Conservation (phyloP, 2,329 filamentous ascomycete genomes). For the Talaromyces sp. region DNA sequence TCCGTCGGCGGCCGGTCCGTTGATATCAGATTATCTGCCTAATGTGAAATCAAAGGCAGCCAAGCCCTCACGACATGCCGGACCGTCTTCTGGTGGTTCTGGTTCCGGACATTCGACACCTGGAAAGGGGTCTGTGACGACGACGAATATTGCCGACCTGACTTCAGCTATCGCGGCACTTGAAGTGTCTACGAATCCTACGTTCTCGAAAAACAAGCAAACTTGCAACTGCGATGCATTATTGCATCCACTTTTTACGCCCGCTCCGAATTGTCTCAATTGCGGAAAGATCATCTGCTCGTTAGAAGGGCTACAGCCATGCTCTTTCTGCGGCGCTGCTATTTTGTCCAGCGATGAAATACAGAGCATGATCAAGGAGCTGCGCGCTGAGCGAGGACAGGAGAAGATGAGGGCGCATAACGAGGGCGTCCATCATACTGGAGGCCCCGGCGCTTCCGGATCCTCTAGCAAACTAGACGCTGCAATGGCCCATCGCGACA, state of each 20-base stretch:
- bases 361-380: constrained; percentile 75
- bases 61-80: constrained; percentile 31
- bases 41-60: constrained; percentile 56
- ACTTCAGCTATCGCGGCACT: constrained; percentile 79
- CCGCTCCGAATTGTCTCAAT: constrained; percentile 84
- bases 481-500: constrained; percentile 74
- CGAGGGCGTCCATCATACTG: constrained; percentile 36
- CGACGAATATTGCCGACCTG: constrained; percentile 51
- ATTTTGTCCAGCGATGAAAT: constrained; percentile 69
- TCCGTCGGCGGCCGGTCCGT: constrained; percentile 66
- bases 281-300: constrained; percentile 96
- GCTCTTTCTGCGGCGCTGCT: constrained; percentile 78
- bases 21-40: constrained; percentile 69
- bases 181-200: constrained; percentile 87
- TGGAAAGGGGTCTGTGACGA: constrained; percentile 46
- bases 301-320: constrained; percentile 88
- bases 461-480: constrained; percentile 55
- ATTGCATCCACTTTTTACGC: constrained; percentile 80
- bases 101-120: constrained; percentile 51
- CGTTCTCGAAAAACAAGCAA: constrained; percentile 59
- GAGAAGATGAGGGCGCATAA: constrained; percentile 83
- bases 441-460: constrained; percentile 25
- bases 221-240: constrained; percentile 82
- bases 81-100: constrained; percentile 22
- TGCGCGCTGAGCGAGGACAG: constrained; percentile 78